A percentile compares a stretch with the other conserved stretches of the same genome.
phyloP scores from a whole-genome alignment of 257 asterid genomes.

The Scutellaria baicalensis region DNA sequence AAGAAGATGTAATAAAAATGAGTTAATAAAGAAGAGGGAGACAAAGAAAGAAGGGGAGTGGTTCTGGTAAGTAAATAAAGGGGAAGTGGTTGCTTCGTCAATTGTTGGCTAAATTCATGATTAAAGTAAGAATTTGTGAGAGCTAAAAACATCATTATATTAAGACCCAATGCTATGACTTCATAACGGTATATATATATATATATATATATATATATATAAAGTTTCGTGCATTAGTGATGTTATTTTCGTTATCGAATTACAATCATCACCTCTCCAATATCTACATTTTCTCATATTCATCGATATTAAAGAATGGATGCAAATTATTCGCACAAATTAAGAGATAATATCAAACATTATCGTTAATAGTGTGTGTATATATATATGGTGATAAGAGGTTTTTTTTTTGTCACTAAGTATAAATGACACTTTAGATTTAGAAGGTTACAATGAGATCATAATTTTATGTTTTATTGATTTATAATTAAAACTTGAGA shows the following conservation, averaged over 20 bases:
- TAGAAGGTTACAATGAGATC: too few relatives aligned
- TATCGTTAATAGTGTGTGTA: background rate
- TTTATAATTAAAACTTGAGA: too few relatives aligned
- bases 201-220: too few relatives aligned
- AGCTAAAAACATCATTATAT: slow-evolving; percentile 27
- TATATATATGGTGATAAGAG: background rate
- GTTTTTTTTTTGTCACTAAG: too few relatives aligned
- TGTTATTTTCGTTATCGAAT: slow-evolving; percentile 15
- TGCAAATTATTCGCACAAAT: background rate
- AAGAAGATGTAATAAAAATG: slow-evolving; percentile 11
- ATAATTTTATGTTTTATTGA: too few relatives aligned
- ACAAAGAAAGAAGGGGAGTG: slow-evolving; percentile 13
- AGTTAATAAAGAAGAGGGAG: background rate
- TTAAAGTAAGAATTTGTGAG: slow-evolving; percentile 25
- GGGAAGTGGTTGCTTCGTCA: slow-evolving; percentile 58
- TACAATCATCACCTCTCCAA: slow-evolving; percentile 13
- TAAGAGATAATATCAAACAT: background rate
- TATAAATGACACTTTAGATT: too few relatives aligned
- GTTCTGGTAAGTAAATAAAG: slow-evolving; percentile 19
- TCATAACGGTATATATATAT: slow-evolving; percentile 47
- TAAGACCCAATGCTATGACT: slow-evolving; percentile 31
- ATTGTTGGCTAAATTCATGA: slow-evolving; percentile 47
- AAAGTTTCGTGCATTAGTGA: slow-evolving; percentile 17
- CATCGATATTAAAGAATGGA: background rate
- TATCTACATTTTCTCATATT: background rate